A percentile compares a stretch with the other conserved stretches of the same genome.
Evolutionary conservation across 2,329 filamentous ascomycete genomes (phyloP).

Genomic region (Seiridium cupressi): DNA sequence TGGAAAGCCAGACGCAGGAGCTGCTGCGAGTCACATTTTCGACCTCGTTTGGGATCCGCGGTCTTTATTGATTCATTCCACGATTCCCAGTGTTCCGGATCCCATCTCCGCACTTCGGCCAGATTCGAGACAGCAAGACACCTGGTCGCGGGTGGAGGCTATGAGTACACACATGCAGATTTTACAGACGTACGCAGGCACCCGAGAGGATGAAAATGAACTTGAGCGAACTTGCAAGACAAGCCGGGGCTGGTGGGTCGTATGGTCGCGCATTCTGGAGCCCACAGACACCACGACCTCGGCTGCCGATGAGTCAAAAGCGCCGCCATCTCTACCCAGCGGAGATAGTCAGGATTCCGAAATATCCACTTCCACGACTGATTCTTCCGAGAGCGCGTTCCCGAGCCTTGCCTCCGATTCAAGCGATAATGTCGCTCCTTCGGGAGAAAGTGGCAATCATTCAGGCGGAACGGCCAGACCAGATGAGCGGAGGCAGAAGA

Average conservation of each 20-base stretch:
- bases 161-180: constrained; percentile 65
- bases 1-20: constrained; percentile 40
- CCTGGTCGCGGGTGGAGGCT: constrained; percentile 62
- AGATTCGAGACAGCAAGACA: constrained; percentile 4
- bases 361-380: background rate
- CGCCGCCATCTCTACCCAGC: background rate
- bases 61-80: constrained; percentile 57
- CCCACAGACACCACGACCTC: constrained; percentile 9
- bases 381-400: background rate
- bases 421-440: background rate
- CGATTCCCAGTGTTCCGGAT: constrained; percentile 64
- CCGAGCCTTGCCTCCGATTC: background rate
- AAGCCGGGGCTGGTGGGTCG: constrained; percentile 67
- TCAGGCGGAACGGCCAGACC: constrained; percentile 5
- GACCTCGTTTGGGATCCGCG: constrained; percentile 63
- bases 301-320: background rate
- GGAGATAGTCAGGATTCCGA: constrained; percentile 3
- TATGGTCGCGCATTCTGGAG: constrained; percentile 58
- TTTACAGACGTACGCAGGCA: constrained; percentile 52
- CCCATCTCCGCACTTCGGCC: constrained; percentile 23
- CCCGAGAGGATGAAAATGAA: constrained; percentile 40
- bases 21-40: constrained; percentile 46
- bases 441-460: background rate
- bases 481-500: constrained; percentile 8
- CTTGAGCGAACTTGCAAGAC: constrained; percentile 65